Percentiles rank a stretch among this genome's conserved stretches.
Evolutionary conservation across 306 rosid genomes (phyloP).

Genomic region (Dryas octopetala): DNA sequence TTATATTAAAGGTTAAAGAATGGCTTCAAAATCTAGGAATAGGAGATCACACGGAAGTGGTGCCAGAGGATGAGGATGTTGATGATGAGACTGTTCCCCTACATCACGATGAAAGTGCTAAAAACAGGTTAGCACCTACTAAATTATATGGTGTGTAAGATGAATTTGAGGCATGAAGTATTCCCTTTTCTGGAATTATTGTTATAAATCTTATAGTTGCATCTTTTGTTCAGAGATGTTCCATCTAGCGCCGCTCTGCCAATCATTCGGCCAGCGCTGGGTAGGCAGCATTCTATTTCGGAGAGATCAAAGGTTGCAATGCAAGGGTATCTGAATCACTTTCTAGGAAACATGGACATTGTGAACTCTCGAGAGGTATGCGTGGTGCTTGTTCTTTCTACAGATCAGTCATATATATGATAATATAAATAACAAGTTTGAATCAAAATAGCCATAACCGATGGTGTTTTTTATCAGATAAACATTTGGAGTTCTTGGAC

Average conservation of each 20-base stretch:
- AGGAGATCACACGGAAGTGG: slow-evolving; percentile 69
- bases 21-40: slow-evolving; percentile 99
- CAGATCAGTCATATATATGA: slow-evolving; percentile 5
- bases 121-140: slow-evolving; percentile 54
- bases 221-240: slow-evolving; percentile 78
- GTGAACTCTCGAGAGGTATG: slow-evolving; percentile 96
- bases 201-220: slow-evolving; percentile 24
- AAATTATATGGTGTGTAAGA: background rate
- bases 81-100: slow-evolving; percentile 71
- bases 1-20: slow-evolving; percentile 98
- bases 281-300: slow-evolving; percentile 87
- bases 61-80: slow-evolving; percentile 75
- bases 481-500: background rate
- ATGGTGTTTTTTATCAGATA: background rate
- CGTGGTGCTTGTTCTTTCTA: slow-evolving; percentile 30
- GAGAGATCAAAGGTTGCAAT: slow-evolving; percentile 91
- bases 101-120: slow-evolving; percentile 72
- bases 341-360: slow-evolving; percentile 85
- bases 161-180: slow-evolving; percentile 15
- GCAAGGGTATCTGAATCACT: slow-evolving; percentile 98
- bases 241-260: slow-evolving; percentile 98
- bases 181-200: slow-evolving; percentile 25
- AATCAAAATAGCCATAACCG: background rate
- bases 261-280: slow-evolving; percentile 88
- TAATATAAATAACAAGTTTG: background rate